Conservation (phyloP, 139 green algal species). For the Dunaliella sp. region DNA sequence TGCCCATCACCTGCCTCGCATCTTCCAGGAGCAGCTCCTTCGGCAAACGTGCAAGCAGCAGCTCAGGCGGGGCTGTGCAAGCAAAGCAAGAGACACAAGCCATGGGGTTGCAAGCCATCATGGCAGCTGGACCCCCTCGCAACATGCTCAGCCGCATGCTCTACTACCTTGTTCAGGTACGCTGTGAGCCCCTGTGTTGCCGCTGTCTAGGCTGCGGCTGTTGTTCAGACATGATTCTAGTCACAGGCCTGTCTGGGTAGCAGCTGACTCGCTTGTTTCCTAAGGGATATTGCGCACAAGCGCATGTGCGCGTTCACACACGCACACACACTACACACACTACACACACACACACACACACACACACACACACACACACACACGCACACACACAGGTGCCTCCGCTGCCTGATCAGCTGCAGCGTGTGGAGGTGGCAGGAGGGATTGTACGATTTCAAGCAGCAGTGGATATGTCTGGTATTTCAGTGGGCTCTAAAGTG, state of each 20-base stretch:
- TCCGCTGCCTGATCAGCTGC: not conserved
- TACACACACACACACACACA: not conserved
- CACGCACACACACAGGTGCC: not conserved
- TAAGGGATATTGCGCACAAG: not conserved
- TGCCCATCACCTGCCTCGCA: too few species aligned
- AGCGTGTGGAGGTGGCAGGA: not conserved
- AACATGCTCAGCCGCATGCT: constrained; percentile 16
- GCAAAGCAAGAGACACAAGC: not conserved
- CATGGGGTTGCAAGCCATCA: not conserved
- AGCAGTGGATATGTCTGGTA: not conserved
- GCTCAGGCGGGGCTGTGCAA: not conserved
- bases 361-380: not conserved
- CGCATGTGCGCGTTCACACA: not conserved
- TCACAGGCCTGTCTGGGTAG: too few species aligned
- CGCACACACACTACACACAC: not conserved
- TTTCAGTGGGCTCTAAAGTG: too few species aligned
- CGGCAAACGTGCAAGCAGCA: not conserved
- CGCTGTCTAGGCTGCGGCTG: not conserved
- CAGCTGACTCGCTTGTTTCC: not conserved
- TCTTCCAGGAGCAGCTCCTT: not conserved
- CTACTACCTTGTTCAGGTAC: constrained; percentile 8
- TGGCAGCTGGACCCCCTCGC: constrained; percentile 8
- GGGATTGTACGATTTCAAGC: not conserved
- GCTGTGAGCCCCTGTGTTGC: not conserved
- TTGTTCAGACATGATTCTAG: too few species aligned